A percentile compares a stretch with the other conserved stretches of the same genome.
These are phyloP conservation scores for Epichloe hybrida DNA, from an alignment of 2,329 filamentous ascomycete species.

Conservation along the genomic window DNA sequence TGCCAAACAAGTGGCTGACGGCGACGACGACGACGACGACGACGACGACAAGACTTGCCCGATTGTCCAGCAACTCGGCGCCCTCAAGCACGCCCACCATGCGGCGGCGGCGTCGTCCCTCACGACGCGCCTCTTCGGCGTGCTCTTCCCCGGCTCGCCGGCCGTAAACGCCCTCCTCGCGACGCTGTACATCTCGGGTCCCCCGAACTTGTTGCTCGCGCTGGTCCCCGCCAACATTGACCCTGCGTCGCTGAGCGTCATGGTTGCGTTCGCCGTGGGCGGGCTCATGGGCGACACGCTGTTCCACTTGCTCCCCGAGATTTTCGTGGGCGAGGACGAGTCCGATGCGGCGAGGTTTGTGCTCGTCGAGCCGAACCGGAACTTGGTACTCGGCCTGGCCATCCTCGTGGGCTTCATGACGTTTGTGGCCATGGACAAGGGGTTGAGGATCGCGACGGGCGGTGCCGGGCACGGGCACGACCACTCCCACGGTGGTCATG, in stretches of 20 bases:
- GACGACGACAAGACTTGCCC: slow-evolving; percentile 52
- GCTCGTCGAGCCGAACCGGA: slow-evolving; percentile 88
- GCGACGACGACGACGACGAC: background rate
- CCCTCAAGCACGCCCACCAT: slow-evolving; percentile 52
- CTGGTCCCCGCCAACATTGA: slow-evolving; percentile 92
- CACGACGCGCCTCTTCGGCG: slow-evolving; percentile 60
- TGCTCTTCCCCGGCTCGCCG: slow-evolving; percentile 78
- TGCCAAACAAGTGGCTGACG: no score
- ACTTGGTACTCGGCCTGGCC: slow-evolving; percentile 74
- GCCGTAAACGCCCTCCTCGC: slow-evolving; percentile 90
- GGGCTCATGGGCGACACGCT: slow-evolving; percentile 87
- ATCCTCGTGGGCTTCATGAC: slow-evolving; percentile 93
- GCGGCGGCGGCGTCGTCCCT: slow-evolving; percentile 49
- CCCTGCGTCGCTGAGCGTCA: slow-evolving; percentile 76
- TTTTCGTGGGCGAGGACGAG: slow-evolving; percentile 84
- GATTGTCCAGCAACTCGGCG: slow-evolving; percentile 67
- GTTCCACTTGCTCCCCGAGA: slow-evolving; percentile 92
- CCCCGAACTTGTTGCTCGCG: slow-evolving; percentile 86
- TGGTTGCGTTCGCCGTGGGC: slow-evolving; percentile 96
- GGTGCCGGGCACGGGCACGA: slow-evolving; percentile 44
- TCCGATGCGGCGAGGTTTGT: slow-evolving; percentile 68
- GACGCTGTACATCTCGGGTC: slow-evolving; percentile 96
- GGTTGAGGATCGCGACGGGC: slow-evolving; percentile 79
- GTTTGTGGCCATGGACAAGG: slow-evolving; percentile 97
- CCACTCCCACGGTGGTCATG: slow-evolving; percentile 1